phyloP scores from a whole-genome alignment of 148 eudicot species.

The Chenopodium suecicum region DNA sequence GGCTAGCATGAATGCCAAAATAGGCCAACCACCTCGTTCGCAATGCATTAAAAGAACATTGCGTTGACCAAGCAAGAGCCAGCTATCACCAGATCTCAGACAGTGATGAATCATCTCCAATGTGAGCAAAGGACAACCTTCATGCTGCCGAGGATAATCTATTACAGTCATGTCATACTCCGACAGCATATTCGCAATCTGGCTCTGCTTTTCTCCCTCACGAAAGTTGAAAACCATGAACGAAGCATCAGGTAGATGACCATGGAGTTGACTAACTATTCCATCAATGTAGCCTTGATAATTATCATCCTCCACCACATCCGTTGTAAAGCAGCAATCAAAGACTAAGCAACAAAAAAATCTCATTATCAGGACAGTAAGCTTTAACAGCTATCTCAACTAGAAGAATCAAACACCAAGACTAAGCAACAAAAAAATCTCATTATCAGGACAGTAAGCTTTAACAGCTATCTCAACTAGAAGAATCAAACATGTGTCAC shows the following conservation, averaged over 20 bases:
- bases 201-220: conserved; percentile 60
- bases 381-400: neutral
- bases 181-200: conserved; percentile 49
- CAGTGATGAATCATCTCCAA: conserved; percentile 79
- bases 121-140: conserved; percentile 63
- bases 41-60: conserved; percentile 84
- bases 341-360: conserved; percentile 41
- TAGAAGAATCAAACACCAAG: conserved; percentile 35
- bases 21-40: conserved; percentile 75
- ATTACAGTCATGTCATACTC: conserved; percentile 72
- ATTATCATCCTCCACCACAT: conserved; percentile 53
- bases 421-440: conserved; percentile 30
- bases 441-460: neutral
- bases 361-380: neutral
- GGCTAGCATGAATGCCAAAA: conserved; percentile 81
- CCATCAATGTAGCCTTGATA: conserved; percentile 57
- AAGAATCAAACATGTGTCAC: conserved; percentile 9
- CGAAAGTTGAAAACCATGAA: conserved; percentile 73
- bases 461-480: neutral
- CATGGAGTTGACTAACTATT: conserved; percentile 58
- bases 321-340: conserved; percentile 78
- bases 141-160: conserved; percentile 71
- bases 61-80: conserved; percentile 72
- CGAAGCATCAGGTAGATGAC: conserved; percentile 63
- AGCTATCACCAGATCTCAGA: conserved; percentile 68